Evolutionary conservation across 2,329 filamentous ascomycete genomes (phyloP).

Genomic region (Blumeria graminis): DNA sequence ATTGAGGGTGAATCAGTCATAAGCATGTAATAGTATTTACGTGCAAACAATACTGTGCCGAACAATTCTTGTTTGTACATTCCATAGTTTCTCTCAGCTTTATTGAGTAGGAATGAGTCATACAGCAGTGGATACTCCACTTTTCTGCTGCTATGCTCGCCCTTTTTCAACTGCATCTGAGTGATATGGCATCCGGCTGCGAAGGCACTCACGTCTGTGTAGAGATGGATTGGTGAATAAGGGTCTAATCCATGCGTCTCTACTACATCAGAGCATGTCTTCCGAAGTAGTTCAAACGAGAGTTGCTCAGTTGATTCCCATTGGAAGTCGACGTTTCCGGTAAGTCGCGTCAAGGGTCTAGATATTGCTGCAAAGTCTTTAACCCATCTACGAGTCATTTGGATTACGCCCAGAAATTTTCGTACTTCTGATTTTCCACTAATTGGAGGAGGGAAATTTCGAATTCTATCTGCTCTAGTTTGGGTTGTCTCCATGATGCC

Average conservation of each 20-base stretch:
- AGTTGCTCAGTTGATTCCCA: background rate
- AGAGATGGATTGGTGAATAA: background rate
- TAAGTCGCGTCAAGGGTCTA: background rate
- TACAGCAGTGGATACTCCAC: too few relatives aligned
- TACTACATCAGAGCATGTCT: background rate
- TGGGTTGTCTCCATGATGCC: background rate
- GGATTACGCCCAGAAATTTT: background rate
- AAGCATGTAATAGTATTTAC: too few relatives aligned
- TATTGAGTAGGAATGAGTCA: too few relatives aligned
- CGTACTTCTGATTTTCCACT: background rate
- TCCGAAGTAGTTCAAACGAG: background rate
- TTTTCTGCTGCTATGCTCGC: too few relatives aligned
- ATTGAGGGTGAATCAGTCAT: too few relatives aligned
- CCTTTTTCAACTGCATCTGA: too few relatives aligned
- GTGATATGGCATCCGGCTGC: background rate
- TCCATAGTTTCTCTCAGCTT: too few relatives aligned
- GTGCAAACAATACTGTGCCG: too few relatives aligned
- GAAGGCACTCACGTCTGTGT: background rate
- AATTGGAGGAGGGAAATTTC: background rate
- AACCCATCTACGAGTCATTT: background rate
- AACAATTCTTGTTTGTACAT: too few relatives aligned
- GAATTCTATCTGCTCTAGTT: background rate
- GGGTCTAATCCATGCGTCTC: background rate
- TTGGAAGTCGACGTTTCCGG: background rate
- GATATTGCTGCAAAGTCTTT: background rate